These are phyloP conservation scores for Colletotrichum magnum DNA, from an alignment of 2,329 filamentous ascomycete genomes.

Conservation along the genomic window DNA sequence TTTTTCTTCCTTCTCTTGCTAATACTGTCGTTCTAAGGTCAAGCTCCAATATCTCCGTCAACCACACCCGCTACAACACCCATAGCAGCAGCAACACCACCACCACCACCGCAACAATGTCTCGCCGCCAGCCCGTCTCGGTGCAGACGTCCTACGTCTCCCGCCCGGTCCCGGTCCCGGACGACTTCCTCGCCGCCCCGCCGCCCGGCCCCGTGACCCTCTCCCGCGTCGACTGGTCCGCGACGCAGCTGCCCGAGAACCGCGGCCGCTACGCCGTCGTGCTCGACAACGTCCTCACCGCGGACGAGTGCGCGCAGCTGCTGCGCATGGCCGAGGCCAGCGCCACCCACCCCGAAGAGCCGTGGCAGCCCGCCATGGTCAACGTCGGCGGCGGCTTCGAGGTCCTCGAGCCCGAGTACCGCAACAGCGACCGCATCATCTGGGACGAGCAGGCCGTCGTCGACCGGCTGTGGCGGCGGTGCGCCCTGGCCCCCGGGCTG, in stretches of 20 bases:
- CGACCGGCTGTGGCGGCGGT: constrained; percentile 73
- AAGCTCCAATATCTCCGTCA: too few species aligned
- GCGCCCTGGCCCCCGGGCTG: constrained; percentile 59
- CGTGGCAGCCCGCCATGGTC: constrained; percentile 79
- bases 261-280: constrained; percentile 67
- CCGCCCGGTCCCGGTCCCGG: constrained; percentile 53
- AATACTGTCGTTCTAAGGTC: too few species aligned
- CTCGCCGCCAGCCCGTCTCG: background rate
- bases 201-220: constrained; percentile 57
- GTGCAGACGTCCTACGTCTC: constrained; percentile 48
- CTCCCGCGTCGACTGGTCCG: constrained; percentile 65
- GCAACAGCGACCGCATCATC: constrained; percentile 83
- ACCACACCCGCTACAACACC: background rate
- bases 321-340: constrained; percentile 65
- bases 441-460: constrained; percentile 77
- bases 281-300: constrained; percentile 70
- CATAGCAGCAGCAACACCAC: too few species aligned
- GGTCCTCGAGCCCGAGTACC: constrained; percentile 67
- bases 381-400: constrained; percentile 76
- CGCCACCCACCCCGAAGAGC: constrained; percentile 59
- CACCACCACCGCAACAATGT: background rate
- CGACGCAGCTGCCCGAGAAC: constrained; percentile 66
- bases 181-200: constrained; percentile 58
- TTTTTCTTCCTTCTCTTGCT: background rate
- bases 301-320: constrained; percentile 71